phyloP scores from a whole-genome alignment of 768 basidiomycete species.

The Nevesoporus exiguus region DNA sequence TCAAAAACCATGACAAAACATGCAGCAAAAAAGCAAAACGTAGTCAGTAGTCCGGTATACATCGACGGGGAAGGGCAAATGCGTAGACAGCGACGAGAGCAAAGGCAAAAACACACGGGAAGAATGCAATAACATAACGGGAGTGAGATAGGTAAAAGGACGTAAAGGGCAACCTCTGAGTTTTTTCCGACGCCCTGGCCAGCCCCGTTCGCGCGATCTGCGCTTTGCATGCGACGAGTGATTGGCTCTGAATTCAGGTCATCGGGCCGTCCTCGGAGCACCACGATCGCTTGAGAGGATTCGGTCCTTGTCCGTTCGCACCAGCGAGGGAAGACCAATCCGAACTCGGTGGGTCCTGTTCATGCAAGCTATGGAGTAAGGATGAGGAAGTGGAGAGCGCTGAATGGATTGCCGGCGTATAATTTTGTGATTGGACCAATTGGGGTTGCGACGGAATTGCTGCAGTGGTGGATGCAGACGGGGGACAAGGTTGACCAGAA shows the following conservation, averaged over 20 bases:
- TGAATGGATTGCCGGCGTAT: conserved; percentile 6
- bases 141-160: no score
- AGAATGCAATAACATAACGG: no score
- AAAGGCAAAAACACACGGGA: no score
- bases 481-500: not conserved
- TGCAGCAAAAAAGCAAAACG: no score
- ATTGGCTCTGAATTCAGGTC: conserved; percentile 4
- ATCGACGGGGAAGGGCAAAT: no score
- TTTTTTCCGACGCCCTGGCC: no score
- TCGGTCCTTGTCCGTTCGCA: conserved; percentile 19
- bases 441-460: conserved; percentile 3
- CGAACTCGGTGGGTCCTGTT: conserved; percentile 17
- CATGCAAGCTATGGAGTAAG: conserved; percentile 14
- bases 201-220: not conserved
- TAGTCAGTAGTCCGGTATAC: no score
- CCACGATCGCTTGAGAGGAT: conserved; percentile 29
- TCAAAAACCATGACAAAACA: no score
- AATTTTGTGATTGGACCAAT: no score
- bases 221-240: not conserved
- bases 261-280: conserved; percentile 20
- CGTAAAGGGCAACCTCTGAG: no score
- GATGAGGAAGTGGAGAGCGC: conserved; percentile 1
- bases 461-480: not conserved
- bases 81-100: no score
- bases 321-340: conserved; percentile 30